These are phyloP conservation scores for Knufia fluminis DNA, from an alignment of 2,329 filamentous ascomycete species.

Conservation along the genomic window DNA sequence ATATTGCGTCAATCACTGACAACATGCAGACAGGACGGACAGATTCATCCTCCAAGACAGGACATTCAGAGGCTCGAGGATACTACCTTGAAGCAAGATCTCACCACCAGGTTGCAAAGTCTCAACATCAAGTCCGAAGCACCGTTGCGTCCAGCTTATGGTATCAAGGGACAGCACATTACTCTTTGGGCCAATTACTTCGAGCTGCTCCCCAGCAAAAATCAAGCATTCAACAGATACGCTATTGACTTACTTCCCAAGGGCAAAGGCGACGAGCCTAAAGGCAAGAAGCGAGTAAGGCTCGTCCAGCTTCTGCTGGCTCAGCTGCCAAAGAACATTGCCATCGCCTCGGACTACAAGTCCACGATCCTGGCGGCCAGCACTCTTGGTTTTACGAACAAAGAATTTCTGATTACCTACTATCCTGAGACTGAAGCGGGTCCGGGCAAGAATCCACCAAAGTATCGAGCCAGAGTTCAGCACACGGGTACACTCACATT, in stretches of 20 bases:
- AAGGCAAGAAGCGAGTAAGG: constrained; percentile 38
- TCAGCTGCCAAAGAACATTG: constrained; percentile 22
- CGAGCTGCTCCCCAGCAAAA: constrained; percentile 29
- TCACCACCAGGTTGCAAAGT: not conserved
- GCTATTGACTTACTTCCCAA: constrained; percentile 28
- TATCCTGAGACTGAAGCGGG: constrained; percentile 28
- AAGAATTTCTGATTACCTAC: constrained; percentile 25
- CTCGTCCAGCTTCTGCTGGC: constrained; percentile 41
- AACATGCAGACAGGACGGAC: not conserved
- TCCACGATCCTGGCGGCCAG: constrained; percentile 29
- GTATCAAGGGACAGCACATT: constrained; percentile 27
- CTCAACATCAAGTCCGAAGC: not conserved
- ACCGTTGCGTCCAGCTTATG: constrained; percentile 32
- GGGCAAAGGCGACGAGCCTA: constrained; percentile 22
- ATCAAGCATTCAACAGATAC: constrained; percentile 33
- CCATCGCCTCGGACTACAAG: constrained; percentile 33
- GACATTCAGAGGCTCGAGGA: not conserved
- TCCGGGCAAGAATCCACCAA: constrained; percentile 25
- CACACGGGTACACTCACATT: constrained; percentile 26
- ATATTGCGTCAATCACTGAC: not conserved
- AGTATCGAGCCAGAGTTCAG: constrained; percentile 30
- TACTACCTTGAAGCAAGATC: not conserved
- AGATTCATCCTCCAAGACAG: not conserved
- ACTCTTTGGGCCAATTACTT: constrained; percentile 34
- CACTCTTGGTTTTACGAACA: constrained; percentile 24